These are phyloP conservation scores for Aspergillus pseudonomiae DNA, from an alignment of 2,329 filamentous ascomycete genomes.

Conservation along the genomic window DNA sequence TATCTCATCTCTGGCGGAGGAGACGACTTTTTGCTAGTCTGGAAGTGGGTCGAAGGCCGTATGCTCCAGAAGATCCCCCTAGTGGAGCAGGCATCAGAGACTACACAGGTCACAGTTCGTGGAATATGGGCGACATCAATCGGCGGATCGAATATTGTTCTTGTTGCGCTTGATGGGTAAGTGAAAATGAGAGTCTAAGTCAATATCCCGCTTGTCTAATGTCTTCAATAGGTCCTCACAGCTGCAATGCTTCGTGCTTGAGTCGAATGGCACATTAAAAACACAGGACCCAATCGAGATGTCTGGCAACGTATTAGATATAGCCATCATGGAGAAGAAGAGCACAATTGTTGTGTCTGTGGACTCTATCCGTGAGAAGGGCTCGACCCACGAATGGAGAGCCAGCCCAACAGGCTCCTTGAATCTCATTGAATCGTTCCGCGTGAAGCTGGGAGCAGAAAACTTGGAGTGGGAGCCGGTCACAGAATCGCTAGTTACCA, in stretches of 20 bases:
- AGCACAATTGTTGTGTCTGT: conserved; percentile 53
- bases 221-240: conserved; percentile 64
- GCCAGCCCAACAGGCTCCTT: conserved; percentile 22
- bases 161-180: conserved; percentile 65
- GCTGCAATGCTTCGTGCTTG: conserved; percentile 67
- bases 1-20: conserved; percentile 84
- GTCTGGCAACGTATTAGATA: conserved; percentile 67
- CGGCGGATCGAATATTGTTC: conserved; percentile 32
- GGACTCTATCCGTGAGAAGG: conserved; percentile 56
- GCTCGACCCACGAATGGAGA: conserved; percentile 51
- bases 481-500: conserved; percentile 22
- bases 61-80: conserved; percentile 37
- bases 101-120: conserved; percentile 49
- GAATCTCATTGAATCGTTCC: conserved; percentile 36
- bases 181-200: conserved; percentile 20
- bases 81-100: conserved; percentile 21
- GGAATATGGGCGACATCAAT: conserved; percentile 52
- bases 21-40: conserved; percentile 75
- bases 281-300: conserved; percentile 57
- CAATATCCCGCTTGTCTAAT: conserved; percentile 18
- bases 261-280: conserved; percentile 53
- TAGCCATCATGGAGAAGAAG: conserved; percentile 38
- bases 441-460: conserved; percentile 22
- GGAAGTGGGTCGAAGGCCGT: conserved; percentile 69
- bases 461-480: conserved; percentile 30